A percentile compares a stretch with the other conserved stretches of the same genome.
Conservation (phyloP, 2,329 filamentous ascomycete genomes). For the Macrophomina tecta region DNA sequence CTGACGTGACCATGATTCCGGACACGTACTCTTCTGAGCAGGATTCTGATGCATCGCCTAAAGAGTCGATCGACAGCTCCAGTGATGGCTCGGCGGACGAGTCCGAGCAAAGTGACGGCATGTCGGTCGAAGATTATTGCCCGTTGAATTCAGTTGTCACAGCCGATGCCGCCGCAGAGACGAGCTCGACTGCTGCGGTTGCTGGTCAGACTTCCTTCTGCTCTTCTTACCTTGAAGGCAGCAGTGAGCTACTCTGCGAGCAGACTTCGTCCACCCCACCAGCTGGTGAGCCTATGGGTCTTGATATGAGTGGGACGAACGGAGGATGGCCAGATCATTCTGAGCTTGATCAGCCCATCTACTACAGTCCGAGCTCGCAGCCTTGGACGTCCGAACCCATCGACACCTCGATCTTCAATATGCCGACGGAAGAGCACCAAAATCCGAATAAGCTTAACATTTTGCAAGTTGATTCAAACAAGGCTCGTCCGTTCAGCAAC, state of each 20-base stretch:
- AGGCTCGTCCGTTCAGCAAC: conserved; percentile 17
- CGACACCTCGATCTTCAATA: background rate
- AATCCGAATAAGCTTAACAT: background rate
- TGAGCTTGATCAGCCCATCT: background rate
- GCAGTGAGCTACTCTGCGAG: background rate
- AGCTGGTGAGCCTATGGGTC: background rate
- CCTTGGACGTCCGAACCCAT: background rate
- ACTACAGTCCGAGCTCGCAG: background rate
- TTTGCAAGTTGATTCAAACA: background rate
- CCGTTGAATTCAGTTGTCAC: background rate
- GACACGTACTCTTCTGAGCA: conserved; percentile 18
- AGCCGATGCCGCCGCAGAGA: background rate
- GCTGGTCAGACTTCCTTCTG: background rate
- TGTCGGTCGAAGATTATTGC: conserved; percentile 1
- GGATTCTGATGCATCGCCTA: background rate
- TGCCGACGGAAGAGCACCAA: background rate
- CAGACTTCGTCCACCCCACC: background rate
- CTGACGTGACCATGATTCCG: background rate
- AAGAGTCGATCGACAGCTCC: background rate
- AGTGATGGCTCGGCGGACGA: conserved; percentile 9
- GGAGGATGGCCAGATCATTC: conserved; percentile 6
- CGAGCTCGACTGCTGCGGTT: background rate
- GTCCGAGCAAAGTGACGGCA: background rate
- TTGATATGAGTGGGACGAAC: background rate
- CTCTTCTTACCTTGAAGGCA: background rate